These are phyloP conservation scores for Symbiodinium natans DNA, from an alignment of 73 alveolate genomes.

Conservation along the genomic window DNA sequence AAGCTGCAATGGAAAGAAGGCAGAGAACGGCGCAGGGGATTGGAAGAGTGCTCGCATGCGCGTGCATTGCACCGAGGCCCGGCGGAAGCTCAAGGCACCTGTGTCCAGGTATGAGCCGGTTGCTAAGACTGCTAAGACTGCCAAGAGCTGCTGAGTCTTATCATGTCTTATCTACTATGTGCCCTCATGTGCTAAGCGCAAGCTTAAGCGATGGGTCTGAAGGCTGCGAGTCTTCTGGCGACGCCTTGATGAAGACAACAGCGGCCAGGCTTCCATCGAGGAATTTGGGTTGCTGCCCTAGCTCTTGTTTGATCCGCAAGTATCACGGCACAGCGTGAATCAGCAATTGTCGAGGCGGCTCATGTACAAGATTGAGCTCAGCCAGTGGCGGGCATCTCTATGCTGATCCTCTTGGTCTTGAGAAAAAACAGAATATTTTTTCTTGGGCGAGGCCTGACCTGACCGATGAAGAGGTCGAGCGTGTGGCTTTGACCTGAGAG, in stretches of 20 bases:
- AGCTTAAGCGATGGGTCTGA: too few species aligned
- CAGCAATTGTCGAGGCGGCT: slow-evolving; percentile 45
- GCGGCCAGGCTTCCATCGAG: slow-evolving; percentile 87
- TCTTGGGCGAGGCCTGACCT: slow-evolving; percentile 89
- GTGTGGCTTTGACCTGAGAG: not conserved
- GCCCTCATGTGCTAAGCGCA: too few species aligned
- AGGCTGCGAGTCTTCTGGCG: slow-evolving; percentile 93
- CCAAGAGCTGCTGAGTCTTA: not conserved
- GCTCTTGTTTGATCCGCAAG: not conserved
- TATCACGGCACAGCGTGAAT: not conserved
- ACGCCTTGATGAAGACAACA: slow-evolving; percentile 59
- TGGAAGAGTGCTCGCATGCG: too few species aligned
- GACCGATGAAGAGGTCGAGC: slow-evolving; percentile 43
- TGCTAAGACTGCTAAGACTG: too few species aligned
- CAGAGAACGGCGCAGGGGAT: too few species aligned
- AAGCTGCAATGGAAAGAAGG: not conserved
- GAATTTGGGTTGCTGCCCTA: slow-evolving; percentile 53
- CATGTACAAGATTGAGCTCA: slow-evolving; percentile 88
- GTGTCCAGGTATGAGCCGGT: slow-evolving; percentile 72
- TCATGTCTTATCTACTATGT: too few species aligned
- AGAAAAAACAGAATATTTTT: too few species aligned
- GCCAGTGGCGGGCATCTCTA: slow-evolving; percentile 44
- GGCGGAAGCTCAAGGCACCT: slow-evolving; percentile 51
- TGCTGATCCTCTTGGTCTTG: too few species aligned
- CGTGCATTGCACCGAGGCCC: slow-evolving; percentile 35